A percentile compares a stretch with the other conserved stretches of the same genome.
Evolutionary conservation across 2,329 filamentous ascomycete genomes (phyloP).

Genomic region (Hypoxylon sp.): DNA sequence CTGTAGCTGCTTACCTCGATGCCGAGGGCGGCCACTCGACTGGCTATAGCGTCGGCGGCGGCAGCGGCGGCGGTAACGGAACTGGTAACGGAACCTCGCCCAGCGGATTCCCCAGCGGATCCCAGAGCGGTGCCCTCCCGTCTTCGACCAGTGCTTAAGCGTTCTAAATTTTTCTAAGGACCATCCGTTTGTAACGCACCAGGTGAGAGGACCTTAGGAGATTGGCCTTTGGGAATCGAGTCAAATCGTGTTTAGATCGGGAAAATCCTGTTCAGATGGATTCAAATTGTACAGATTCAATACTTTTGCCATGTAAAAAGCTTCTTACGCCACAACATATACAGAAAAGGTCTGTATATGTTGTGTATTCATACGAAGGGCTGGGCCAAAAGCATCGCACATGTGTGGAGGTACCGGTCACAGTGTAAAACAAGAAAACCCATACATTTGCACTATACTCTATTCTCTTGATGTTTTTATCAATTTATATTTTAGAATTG

Average conservation of each 20-base stretch:
- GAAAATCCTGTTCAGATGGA: not conserved
- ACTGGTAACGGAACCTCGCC: slow-evolving; percentile 34
- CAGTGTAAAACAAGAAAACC: too few species aligned
- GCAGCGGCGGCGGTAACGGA: slow-evolving; percentile 42
- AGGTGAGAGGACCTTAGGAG: not conserved
- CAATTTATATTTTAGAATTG: too few species aligned
- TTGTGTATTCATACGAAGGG: too few species aligned
- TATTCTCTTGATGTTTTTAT: too few species aligned
- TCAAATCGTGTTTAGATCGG: not conserved
- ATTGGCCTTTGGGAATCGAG: not conserved
- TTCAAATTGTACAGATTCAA: not conserved
- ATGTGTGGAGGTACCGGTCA: too few species aligned
- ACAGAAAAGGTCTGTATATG: too few species aligned
- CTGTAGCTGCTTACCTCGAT: slow-evolving; percentile 43
- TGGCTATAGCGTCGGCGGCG: slow-evolving; percentile 24
- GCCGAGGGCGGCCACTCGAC: slow-evolving; percentile 48
- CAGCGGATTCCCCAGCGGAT: slow-evolving; percentile 27
- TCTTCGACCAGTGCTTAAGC: slow-evolving; percentile 20
- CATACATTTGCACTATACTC: too few species aligned
- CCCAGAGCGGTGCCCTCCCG: slow-evolving; percentile 26
- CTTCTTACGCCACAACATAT: too few species aligned
- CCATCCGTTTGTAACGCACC: not conserved
- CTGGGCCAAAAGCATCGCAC: too few species aligned
- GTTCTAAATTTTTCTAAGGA: not conserved
- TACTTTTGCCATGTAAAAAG: not conserved